Conservation (phyloP, 306 rosid genomes). For the Gillenia trifoliata region DNA sequence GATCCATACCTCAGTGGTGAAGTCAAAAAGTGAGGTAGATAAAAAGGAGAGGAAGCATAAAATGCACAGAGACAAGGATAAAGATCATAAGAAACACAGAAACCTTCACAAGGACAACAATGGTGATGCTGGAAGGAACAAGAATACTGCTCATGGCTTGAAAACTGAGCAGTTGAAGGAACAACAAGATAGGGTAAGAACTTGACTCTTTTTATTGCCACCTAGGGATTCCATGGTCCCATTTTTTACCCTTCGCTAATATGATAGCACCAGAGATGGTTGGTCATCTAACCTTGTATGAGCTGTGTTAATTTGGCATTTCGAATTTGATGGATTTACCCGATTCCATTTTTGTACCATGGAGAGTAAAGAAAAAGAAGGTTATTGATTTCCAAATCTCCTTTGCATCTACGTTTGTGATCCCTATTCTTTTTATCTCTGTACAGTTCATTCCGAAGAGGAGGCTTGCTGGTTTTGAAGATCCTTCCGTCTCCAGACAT, state of each 20-base stretch:
- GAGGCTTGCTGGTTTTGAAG: constrained; percentile 17
- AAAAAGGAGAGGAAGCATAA: constrained; percentile 22
- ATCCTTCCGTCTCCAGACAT: constrained; percentile 1
- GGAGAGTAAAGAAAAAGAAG: not conserved
- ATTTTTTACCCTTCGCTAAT: not conserved
- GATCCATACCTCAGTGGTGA: constrained; percentile 7
- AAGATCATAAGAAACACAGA: constrained; percentile 20
- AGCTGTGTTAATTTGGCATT: not conserved
- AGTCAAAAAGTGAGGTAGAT: constrained; percentile 14
- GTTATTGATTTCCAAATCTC: not conserved
- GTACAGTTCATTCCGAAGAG: constrained; percentile 17
- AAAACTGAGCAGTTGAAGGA: constrained; percentile 12
- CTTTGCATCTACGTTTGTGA: not conserved
- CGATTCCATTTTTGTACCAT: not conserved
- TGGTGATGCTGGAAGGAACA: not conserved
- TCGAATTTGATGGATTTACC: not conserved
- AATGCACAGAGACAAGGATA: constrained; percentile 11
- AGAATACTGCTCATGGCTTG: not conserved
- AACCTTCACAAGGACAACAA: not conserved
- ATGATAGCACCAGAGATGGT: not conserved
- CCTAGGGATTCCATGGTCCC: not conserved
- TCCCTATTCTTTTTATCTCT: not conserved
- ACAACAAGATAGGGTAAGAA: constrained; percentile 12
- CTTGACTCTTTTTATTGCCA: constrained; percentile 1
- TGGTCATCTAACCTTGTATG: not conserved